A percentile compares a stretch with the other conserved stretches of the same genome.
phyloP scores from a whole-genome alignment of 2,329 filamentous ascomycete species.

The Alternaria infectoria region DNA sequence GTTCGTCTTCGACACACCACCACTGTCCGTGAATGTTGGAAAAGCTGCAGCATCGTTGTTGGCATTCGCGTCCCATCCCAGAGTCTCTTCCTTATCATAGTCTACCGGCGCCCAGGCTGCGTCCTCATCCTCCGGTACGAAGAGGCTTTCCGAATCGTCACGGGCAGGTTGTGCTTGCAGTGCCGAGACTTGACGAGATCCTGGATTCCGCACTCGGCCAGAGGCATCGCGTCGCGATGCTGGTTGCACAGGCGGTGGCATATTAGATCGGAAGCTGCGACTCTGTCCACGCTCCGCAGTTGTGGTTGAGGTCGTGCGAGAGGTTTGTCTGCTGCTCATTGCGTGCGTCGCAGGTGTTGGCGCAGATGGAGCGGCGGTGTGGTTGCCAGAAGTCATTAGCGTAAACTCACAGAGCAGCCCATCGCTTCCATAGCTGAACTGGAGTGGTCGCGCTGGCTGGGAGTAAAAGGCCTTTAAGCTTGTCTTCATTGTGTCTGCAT shows the following conservation, averaged over 20 bases:
- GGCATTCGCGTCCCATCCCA: constrained; percentile 76
- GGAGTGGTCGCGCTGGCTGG: constrained; percentile 71
- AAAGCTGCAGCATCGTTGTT: constrained; percentile 52
- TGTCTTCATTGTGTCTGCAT: constrained; percentile 73
- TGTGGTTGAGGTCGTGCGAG: constrained; percentile 32
- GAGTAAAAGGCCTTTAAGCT: constrained; percentile 74
- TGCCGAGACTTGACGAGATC: constrained; percentile 32
- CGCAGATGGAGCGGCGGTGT: constrained; percentile 45
- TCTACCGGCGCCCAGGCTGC: constrained; percentile 76
- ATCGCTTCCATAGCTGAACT: constrained; percentile 72
- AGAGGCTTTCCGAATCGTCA: constrained; percentile 70
- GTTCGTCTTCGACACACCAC: constrained; percentile 33
- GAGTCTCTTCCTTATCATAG: constrained; percentile 68
- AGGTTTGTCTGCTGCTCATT: constrained; percentile 39
- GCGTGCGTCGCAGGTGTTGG: constrained; percentile 20
- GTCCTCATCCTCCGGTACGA: constrained; percentile 71
- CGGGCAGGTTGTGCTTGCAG: constrained; percentile 45
- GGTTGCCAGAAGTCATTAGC: constrained; percentile 79
- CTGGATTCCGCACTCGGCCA: constrained; percentile 36
- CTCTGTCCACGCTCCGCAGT: constrained; percentile 25
- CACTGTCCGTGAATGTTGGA: constrained; percentile 54
- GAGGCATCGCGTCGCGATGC: constrained; percentile 36
- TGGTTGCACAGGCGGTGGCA: constrained; percentile 51
- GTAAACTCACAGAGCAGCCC: constrained; percentile 78
- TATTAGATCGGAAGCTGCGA: constrained; percentile 42